phyloP scores from a whole-genome alignment of 805 yeast genomes.

The Candida manassasensis region DNA sequence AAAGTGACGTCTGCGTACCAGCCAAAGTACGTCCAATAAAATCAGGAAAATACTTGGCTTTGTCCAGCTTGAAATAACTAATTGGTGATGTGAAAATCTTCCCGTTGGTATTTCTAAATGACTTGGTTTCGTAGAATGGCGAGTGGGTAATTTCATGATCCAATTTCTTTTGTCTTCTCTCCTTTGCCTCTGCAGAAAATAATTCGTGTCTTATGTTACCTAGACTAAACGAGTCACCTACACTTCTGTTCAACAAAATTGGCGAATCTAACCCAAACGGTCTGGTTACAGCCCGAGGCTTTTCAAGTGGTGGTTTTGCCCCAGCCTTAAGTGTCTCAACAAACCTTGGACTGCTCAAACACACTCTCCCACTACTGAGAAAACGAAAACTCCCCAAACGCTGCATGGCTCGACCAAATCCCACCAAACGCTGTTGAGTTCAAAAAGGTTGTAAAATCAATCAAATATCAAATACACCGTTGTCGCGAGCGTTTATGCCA shows the following conservation, averaged over 20 bases:
- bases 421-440: too few species aligned
- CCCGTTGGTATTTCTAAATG: slow-evolving; percentile 69
- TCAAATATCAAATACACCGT: too few species aligned
- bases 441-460: too few species aligned
- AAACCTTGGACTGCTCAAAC: slow-evolving; percentile 25
- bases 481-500: too few species aligned
- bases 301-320: slow-evolving; percentile 34
- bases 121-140: slow-evolving; percentile 40
- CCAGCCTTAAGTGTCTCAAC: slow-evolving; percentile 33
- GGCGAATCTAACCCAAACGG: slow-evolving; percentile 38
- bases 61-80: slow-evolving; percentile 69
- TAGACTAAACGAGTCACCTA: slow-evolving; percentile 13
- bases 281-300: slow-evolving; percentile 24
- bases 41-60: slow-evolving; percentile 79
- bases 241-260: slow-evolving; percentile 20
- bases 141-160: slow-evolving; percentile 41
- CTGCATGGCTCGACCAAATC: too few species aligned
- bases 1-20: slow-evolving; percentile 32
- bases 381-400: neutral
- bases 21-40: slow-evolving; percentile 52
- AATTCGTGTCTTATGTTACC: slow-evolving; percentile 18
- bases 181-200: slow-evolving; percentile 33
- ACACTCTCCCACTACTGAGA: slow-evolving; percentile 1
- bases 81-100: slow-evolving; percentile 79
- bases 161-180: slow-evolving; percentile 32